Base-by-base conservation (phyloP, 768 basidiomycete genomes). In the Rhizopogon salebrosus region DNA sequence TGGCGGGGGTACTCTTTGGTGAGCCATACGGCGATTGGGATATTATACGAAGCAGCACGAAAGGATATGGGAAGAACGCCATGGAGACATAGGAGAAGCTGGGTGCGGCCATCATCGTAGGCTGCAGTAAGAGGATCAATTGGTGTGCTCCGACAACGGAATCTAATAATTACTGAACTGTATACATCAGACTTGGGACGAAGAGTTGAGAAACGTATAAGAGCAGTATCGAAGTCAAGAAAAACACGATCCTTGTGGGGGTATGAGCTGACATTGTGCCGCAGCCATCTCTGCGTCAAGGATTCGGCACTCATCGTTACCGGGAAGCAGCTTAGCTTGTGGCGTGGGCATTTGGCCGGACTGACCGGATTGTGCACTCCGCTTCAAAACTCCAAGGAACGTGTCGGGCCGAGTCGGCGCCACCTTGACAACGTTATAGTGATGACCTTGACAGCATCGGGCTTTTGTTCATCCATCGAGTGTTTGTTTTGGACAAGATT, bases 31-130 rank as follows among this genome's bases (percentile, higher is more conserved):
- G 89, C 83, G 60, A 99, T 70, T 3, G 97, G 97, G 61, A 98
- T 98, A 68, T 99, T 92, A 76, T 99, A 99, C 2, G 86, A 76
- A 1, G 82, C 72, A 1, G 75, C 70, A 45, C 87, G 79, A 72
- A 83, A 95, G 0, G 79, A 69, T 60, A 99, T 97, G 4, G 93
- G 94, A 1, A 99, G 75, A 4, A 98, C 80, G 9, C 97, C 97
- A 63, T 97, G 90, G 3, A 95, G 61, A 58, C 92, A 93, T 52
- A 98, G 84, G 24, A 99, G 80, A 16, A 98, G 78, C 63, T 95
- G 92, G 0, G 92, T 87, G 35, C 95, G 84, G 42, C 97, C 97
- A 58, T 97, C 92, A 68, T 99, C 93, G 72, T 90, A 94, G 0
- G 89, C 92, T 97, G 64, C 11, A 57, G 34, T 5, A 31, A 7